Percentiles rank a stretch among this genome's conserved stretches.
Evolutionary conservation across 2,329 filamentous ascomycete species (phyloP).

Genomic region (Thielaviopsis musarum): DNA sequence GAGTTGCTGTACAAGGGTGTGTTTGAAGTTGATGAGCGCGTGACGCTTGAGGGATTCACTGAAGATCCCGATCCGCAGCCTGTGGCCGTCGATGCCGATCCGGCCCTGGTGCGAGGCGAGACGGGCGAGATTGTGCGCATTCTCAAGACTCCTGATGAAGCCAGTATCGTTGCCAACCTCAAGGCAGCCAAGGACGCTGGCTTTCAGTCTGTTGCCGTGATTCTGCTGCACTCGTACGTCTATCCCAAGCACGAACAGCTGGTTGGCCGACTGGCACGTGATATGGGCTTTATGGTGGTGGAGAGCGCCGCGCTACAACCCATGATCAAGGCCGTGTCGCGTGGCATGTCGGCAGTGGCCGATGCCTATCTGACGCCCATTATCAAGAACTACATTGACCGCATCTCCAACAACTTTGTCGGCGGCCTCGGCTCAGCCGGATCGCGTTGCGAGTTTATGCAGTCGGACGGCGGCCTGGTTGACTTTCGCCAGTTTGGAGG

Average conservation of each 20-base stretch:
- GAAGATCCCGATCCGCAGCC: conserved; percentile 75
- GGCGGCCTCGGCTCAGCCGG: conserved; percentile 70
- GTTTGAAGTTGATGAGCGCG: conserved; percentile 78
- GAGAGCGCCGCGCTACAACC: conserved; percentile 21
- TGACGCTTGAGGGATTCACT: conserved; percentile 81
- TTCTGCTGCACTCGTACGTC: conserved; percentile 83
- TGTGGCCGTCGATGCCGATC: conserved; percentile 38
- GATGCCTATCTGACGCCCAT: conserved; percentile 28
- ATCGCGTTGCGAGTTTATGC: conserved; percentile 88
- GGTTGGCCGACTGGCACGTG: conserved; percentile 56
- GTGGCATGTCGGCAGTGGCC: conserved; percentile 26
- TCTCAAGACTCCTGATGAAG: conserved; percentile 39
- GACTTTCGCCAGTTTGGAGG: conserved; percentile 73
- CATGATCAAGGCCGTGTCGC: conserved; percentile 28
- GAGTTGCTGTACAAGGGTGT: conserved; percentile 75
- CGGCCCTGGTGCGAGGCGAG: conserved; percentile 48
- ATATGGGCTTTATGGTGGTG: conserved; percentile 41
- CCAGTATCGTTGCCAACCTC: conserved; percentile 37
- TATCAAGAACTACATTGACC: conserved; percentile 24
- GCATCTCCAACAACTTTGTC: conserved; percentile 38
- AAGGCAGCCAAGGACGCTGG: conserved; percentile 44
- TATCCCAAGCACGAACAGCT: conserved; percentile 73
- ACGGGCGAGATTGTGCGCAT: conserved; percentile 54
- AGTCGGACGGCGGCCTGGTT: conserved; percentile 60
- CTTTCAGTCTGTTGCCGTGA: conserved; percentile 71